Base-by-base conservation (phyloP, 2,329 filamentous ascomycete genomes). In the Amylocarpus encephaloides region DNA sequence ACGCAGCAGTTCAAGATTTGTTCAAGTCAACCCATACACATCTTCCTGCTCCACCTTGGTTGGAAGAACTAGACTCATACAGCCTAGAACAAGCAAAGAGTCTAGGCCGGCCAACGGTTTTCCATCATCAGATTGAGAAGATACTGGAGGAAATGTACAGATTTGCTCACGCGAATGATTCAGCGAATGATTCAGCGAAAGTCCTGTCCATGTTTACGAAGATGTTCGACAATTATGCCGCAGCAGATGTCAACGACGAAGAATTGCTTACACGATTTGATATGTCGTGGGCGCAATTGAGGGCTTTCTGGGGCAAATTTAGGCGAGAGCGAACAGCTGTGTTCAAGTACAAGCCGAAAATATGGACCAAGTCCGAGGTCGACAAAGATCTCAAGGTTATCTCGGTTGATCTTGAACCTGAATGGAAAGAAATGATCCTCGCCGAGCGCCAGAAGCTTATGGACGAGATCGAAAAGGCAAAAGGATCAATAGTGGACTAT, bases 81-180 rank as follows among this genome's bases (percentile, higher is more conserved):
- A 22, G 12, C 1, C n/a, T 16, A 10, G 48, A 36, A n/a, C 16
- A 33, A 13, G 45, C 45, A 3, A 15, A 18, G 18, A 15, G 15
- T 19, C n/a, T 50, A 7, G 48, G 48, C 29, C 33, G 48, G 10
- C 48, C 48, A 19, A 50, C 41, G 15, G 35, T 50, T 5, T 41
- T 50, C 13, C 48, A 29, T 7, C 19, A 50, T 18, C 48, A 50
- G 34, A 50, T 50, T 10, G 48, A 50, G 16, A 50, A 29, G 18
- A 30, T 50, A 18, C 7, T 18, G 6, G 42, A 50, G 15, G 42
- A 50, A 29, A 34, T 39, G 30, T 50, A 50, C 13, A 50, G 29
- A 36, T 16, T 41, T 13, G 41, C 48, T 32, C 26, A 18, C 9
- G 22, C 22, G 22, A 7, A 26, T 7, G 22, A 26, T 22, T 41